phyloP scores from a whole-genome alignment of 495 filamentous ascomycete genomes.

The Achaetomiella virescens region DNA sequence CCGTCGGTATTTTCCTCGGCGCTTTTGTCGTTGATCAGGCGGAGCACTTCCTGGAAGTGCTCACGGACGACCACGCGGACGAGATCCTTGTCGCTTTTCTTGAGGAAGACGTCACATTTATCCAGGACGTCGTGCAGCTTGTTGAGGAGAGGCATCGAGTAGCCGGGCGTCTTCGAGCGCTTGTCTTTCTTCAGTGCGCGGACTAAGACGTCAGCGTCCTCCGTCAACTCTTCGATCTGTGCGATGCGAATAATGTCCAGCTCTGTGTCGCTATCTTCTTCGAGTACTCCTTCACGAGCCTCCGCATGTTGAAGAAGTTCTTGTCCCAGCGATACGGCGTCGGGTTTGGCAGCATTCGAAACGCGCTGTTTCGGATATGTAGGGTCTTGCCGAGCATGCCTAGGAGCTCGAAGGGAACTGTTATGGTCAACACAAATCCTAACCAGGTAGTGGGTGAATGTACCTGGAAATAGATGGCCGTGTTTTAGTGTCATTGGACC shows the following conservation, averaged over 20 bases:
- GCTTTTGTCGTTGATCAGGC: constrained; percentile 27
- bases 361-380: constrained; percentile 36
- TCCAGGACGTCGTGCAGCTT: constrained; percentile 34
- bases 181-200: constrained; percentile 3
- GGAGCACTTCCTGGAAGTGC: constrained; percentile 35
- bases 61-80: constrained; percentile 30
- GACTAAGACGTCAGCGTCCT: constrained; percentile 16
- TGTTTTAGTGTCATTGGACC: constrained; percentile 26
- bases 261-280: constrained; percentile 16
- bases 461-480: constrained; percentile 45
- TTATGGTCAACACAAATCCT: constrained; percentile 5
- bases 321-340: constrained; percentile 43
- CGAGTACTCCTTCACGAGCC: constrained; percentile 29
- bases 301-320: constrained; percentile 32
- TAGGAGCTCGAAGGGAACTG: constrained; percentile 47
- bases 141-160: constrained; percentile 29
- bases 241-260: not conserved
- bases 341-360: constrained; percentile 46
- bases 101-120: constrained; percentile 27
- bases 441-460: not conserved
- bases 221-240: constrained; percentile 7
- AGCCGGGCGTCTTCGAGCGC: constrained; percentile 16
- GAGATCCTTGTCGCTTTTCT: constrained; percentile 19
- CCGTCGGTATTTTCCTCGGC: constrained; percentile 7
- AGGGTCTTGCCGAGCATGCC: constrained; percentile 46